Evolutionary conservation across 148 eudicot species (phyloP).

Genomic region (Chenopodium suecicum): DNA sequence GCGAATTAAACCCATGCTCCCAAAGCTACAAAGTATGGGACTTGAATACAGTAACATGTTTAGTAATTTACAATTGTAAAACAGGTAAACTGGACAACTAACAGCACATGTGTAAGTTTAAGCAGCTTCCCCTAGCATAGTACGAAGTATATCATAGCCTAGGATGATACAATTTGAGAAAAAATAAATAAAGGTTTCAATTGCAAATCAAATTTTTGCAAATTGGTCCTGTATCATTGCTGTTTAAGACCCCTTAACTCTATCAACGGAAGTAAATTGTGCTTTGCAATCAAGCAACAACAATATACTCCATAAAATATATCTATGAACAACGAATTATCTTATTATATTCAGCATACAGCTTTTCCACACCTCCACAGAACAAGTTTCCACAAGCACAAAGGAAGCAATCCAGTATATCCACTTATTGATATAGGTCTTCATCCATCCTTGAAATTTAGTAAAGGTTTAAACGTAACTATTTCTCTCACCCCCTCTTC

Average conservation of each 20-base stretch:
- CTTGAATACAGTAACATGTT: not conserved
- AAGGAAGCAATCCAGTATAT: not conserved
- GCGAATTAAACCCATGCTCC: not conserved
- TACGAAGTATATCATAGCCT: no score
- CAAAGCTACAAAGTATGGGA: not conserved
- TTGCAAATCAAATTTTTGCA: not conserved
- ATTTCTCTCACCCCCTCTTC: not conserved
- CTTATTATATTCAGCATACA: not conserved
- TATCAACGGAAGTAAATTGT: not conserved
- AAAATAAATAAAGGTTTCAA: not conserved
- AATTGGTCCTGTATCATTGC: not conserved
- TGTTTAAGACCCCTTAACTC: not conserved
- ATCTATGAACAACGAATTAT: not conserved
- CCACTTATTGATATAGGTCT: not conserved
- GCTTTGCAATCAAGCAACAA: not conserved
- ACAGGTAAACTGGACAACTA: not conserved
- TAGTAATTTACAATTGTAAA: not conserved
- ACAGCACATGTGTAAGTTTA: not conserved
- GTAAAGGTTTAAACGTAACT: not conserved
- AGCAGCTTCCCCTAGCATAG: not conserved
- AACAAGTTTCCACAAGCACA: not conserved
- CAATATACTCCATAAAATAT: not conserved
- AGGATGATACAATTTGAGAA: not conserved
- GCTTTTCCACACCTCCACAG: not conserved
- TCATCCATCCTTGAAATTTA: not conserved